Evolutionary conservation across 2,329 filamentous ascomycete species (phyloP).

Genomic region (Plenodomus tracheiphilus): DNA sequence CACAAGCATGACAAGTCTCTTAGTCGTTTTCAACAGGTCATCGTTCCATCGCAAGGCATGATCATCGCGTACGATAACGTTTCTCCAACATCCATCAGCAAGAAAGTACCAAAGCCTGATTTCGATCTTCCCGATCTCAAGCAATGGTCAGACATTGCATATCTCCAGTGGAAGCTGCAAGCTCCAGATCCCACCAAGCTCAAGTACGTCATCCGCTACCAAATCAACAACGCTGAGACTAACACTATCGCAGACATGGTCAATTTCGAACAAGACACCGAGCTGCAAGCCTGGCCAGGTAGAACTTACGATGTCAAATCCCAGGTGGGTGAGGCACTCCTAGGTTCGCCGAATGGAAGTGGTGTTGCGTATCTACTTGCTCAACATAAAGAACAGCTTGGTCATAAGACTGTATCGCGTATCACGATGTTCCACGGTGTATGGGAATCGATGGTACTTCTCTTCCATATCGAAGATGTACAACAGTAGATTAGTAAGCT

Average conservation of each 20-base stretch:
- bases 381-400: conserved; percentile 7
- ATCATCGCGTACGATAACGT: neutral
- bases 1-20: neutral
- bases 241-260: neutral
- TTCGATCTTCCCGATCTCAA: neutral
- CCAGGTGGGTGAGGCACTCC: conserved; percentile 6
- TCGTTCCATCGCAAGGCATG: neutral
- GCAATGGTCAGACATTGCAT: conserved; percentile 7
- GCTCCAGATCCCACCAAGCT: neutral
- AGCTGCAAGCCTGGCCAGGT: conserved; percentile 7
- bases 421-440: conserved; percentile 7
- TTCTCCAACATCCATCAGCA: neutral
- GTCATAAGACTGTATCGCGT: conserved; percentile 6
- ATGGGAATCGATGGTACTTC: neutral
- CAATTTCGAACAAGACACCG: neutral
- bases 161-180: conserved; percentile 5
- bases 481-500: neutral
- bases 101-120: neutral
- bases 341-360: conserved; percentile 13
- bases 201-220: conserved; percentile 1
- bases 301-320: conserved; percentile 3
- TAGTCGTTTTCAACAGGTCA: neutral
- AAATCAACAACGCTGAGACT: neutral
- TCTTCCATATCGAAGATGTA: conserved; percentile 3
- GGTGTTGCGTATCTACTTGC: conserved; percentile 9